phyloP scores from a whole-genome alignment of 495 filamentous ascomycete species.

The Xylaria sp. region DNA sequence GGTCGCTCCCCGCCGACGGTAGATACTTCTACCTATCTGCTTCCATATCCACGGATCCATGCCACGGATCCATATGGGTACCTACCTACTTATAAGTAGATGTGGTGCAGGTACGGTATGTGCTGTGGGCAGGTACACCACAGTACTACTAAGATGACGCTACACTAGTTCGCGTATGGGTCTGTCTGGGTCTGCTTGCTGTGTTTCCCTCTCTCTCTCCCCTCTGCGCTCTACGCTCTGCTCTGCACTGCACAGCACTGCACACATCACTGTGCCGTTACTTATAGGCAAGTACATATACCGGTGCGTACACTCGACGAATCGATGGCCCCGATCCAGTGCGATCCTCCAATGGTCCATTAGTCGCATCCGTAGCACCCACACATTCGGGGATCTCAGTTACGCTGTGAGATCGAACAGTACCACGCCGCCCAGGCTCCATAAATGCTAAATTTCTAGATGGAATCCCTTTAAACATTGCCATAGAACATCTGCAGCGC shows the following conservation, averaged over 20 bases:
- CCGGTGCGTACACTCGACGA: conserved; percentile 19
- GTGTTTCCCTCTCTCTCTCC: not conserved
- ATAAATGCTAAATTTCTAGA: conserved; percentile 36
- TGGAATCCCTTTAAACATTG: conserved; percentile 41
- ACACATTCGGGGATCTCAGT: conserved; percentile 32
- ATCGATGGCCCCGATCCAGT: conserved; percentile 12
- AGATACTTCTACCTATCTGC: not conserved
- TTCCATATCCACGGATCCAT: not conserved
- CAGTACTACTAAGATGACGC: conserved; percentile 12
- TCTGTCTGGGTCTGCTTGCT: not conserved
- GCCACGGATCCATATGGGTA: too few species aligned
- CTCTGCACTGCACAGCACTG: too few species aligned
- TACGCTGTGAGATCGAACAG: conserved; percentile 38
- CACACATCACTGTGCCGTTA: not conserved
- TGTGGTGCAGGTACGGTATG: too few species aligned
- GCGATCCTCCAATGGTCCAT: conserved; percentile 10
- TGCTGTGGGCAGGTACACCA: too few species aligned
- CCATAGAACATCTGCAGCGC: conserved; percentile 40
- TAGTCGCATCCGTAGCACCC: conserved; percentile 15
- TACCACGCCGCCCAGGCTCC: conserved; percentile 31
- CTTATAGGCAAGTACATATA: not conserved
- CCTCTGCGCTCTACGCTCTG: not conserved
- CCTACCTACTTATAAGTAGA: too few species aligned
- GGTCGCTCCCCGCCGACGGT: not conserved
- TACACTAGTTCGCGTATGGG: conserved; percentile 5